These are phyloP conservation scores for Aspergillus sp. DNA, from an alignment of 2,329 filamentous ascomycete genomes.

Conservation along the genomic window DNA sequence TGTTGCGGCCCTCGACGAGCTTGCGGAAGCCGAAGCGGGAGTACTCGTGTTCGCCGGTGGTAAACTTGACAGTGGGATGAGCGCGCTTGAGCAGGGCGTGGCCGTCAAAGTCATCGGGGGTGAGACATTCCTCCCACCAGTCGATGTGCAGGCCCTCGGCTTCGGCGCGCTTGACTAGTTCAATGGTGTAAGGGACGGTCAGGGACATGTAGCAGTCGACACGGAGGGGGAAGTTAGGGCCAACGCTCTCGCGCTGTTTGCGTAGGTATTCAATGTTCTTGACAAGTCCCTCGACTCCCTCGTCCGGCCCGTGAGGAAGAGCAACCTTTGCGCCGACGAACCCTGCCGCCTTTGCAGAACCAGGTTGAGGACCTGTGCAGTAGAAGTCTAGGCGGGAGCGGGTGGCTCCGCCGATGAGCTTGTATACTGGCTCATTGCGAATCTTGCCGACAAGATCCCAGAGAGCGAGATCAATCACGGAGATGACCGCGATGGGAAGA, in stretches of 20 bases:
- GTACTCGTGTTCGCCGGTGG: constrained; percentile 94
- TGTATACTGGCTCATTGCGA: constrained; percentile 89
- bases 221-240: constrained; percentile 87
- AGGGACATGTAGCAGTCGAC: constrained; percentile 98
- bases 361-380: constrained; percentile 86
- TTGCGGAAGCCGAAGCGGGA: constrained; percentile 93
- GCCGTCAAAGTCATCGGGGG: constrained; percentile 88
- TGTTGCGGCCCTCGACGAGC: constrained; percentile 83
- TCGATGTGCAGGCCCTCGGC: constrained; percentile 83
- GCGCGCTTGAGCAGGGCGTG: constrained; percentile 87
- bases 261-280: constrained; percentile 90
- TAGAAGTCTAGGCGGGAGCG: constrained; percentile 84
- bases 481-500: constrained; percentile 85
- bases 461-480: constrained; percentile 86
- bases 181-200: constrained; percentile 89
- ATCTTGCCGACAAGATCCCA: constrained; percentile 94
- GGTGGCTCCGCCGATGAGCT: constrained; percentile 88
- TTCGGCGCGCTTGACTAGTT: constrained; percentile 79
- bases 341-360: constrained; percentile 77
- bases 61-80: constrained; percentile 88
- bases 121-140: constrained; percentile 96
- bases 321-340: constrained; percentile 92
- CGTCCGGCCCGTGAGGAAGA: constrained; percentile 83
- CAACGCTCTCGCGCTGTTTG: constrained; percentile 79
- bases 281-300: constrained; percentile 75